Evolutionary conservation across 352 stramenopile species (phyloP), one percentile per base, ranked within the genome.

Genomic region (Phytophthora tubulina): DNA sequence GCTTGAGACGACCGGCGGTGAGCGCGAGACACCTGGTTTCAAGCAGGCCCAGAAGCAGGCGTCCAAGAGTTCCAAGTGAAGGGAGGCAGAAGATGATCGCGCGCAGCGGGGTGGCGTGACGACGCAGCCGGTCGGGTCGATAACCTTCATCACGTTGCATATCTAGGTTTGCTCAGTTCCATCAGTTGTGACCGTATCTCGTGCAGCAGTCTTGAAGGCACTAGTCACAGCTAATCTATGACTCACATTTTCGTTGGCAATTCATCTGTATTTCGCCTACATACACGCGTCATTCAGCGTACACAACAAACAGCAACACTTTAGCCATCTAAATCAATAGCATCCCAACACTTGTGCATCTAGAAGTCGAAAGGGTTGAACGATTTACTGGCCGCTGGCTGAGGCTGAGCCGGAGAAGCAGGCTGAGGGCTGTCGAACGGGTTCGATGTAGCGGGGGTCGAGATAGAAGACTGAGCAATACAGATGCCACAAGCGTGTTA

Each of bases 361-460:
- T 78, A 88, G 17, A 86, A 75, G 46, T 89, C 81, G 51, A 89
- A 89, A 21, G 81, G 81, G 42, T 89, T 89, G 51, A 81, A 85
- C 14, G 81, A 78, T 59, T 75, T 79, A 38, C 53, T 73, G 48
- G 64, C n/a, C 15, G 60, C 10, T 61, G 61, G 54, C 8, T 53
- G 54, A 27, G 45, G 46, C 15, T 63, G 45, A 21, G 41, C 45
- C 21, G 58, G 54, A 53, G 46, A 48, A 30, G 44, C 33, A 38
- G 53, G 42, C 49, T 71, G 68, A 44, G 74, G 14, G 30, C 56
- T 70, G 62, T 87, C 69, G 21, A 85, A 82, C 0, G 79, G 75
- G 50, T 84, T 85, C 11, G 35, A 42, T 48, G 67, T 32, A 1
- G 68, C 32, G 3, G 60, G 48, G 7, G 76, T 54, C 15, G 77